Base-by-base conservation (phyloP, 768 basidiomycete genomes). In the Pisolithus orientalis region DNA sequence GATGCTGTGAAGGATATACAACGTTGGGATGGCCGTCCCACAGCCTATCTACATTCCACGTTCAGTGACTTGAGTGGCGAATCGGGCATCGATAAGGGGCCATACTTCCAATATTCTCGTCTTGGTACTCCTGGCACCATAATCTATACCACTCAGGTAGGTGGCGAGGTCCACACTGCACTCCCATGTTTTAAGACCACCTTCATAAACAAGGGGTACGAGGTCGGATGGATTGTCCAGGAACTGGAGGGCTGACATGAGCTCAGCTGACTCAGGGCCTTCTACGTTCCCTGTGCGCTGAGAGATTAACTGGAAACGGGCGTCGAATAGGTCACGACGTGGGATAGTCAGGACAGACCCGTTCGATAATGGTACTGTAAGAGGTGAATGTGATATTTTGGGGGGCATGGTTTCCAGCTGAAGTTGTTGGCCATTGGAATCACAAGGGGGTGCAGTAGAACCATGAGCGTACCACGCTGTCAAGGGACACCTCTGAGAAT, bases 181-280 rank as follows among this genome's bases (percentile, higher is more conserved):
- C 66, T 99, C 95, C 95, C 95, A 99, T 2, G 94, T 97, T 70
- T 98, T 97, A 48, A 98, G 66, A 5, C 95, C 95, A 21, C 95
- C 95, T 70, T 99, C 95, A 59, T 99, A 98, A 0, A 93, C 76
- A 1, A 93, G 85, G 2, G 93, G 88, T 4, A 97, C 82, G 13
- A 99, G 80, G 68, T 98, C 95, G 0, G 92, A 91, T 0, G 87
- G 87, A 1, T 85, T 81, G 57, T 92, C 87, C 16, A 95, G 72
- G 52, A 87, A 90, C 11, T 76, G 73, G 0, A 87, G 71, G 0
- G 77, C 77, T 0, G 71, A 67, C 43, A 63, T 54, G 21, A 44
- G 28, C 39, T 34, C 43, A 24, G 45, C 54, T 24, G 63, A 63
- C 2, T 57, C 59, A 4, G 62, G 61, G 16, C 57, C 59, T 2